phyloP scores from a whole-genome alignment of 2,329 filamentous ascomycete species.

The Colletotrichum sidae region DNA sequence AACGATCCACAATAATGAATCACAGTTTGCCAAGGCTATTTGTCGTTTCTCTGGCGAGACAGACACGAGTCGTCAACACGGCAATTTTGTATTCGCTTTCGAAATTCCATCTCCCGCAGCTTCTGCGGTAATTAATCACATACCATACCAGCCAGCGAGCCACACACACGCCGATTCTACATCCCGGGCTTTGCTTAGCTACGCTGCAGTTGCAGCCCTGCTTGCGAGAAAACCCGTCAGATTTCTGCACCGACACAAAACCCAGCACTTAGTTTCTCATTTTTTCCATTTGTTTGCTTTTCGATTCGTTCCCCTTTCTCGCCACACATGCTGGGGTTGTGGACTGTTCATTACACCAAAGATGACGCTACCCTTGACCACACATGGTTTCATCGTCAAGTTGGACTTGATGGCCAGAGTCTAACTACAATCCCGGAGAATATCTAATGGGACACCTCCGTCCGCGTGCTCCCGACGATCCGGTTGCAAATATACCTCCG shows the following conservation, averaged over 20 bases:
- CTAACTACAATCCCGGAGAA: not conserved
- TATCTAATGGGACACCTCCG: conserved; percentile 9
- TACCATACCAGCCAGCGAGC: conserved; percentile 2
- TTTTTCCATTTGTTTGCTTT: not conserved
- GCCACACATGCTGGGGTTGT: not conserved
- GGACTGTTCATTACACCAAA: too few species aligned
- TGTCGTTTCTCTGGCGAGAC: too few species aligned
- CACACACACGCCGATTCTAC: too few species aligned
- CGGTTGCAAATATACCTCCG: conserved; percentile 9
- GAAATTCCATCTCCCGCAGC: too few species aligned
- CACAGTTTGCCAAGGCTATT: too few species aligned
- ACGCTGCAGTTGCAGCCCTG: too few species aligned
- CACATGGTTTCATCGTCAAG: too few species aligned
- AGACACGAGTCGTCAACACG: too few species aligned
- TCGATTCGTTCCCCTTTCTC: not conserved
- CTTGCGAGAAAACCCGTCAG: conserved; percentile 10
- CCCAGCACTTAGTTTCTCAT: not conserved
- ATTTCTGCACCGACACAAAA: conserved; percentile 10
- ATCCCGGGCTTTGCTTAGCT: too few species aligned
- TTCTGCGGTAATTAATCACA: conserved; percentile 8
- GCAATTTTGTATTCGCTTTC: too few species aligned
- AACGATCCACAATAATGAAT: too few species aligned
- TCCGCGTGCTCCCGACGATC: not conserved
- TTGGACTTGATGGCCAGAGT: not conserved
- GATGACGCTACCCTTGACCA: too few species aligned